These are phyloP conservation scores for Apiospora sp. DNA, from an alignment of 2,329 filamentous ascomycete species.

Conservation along the genomic window DNA sequence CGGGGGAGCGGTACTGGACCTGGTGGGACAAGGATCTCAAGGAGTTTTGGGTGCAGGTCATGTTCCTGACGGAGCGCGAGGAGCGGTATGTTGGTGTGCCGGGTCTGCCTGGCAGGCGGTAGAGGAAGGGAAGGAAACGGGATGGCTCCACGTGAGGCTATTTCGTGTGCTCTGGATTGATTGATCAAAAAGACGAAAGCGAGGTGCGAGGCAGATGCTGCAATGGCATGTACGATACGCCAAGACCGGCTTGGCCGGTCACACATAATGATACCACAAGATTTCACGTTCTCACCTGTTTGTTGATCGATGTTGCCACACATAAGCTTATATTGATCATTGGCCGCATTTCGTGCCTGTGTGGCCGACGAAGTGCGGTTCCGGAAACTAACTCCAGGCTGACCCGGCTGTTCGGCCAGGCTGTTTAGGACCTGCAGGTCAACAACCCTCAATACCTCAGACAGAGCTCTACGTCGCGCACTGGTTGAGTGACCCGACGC, in stretches of 20 bases:
- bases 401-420: not conserved
- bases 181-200: not conserved
- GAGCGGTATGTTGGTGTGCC: slow-evolving; percentile 80
- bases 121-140: not conserved
- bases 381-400: not conserved
- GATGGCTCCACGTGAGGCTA: not conserved
- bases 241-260: not conserved
- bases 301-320: not conserved
- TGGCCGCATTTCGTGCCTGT: not conserved
- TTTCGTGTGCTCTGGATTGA: not conserved
- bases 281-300: not conserved
- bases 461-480: too few species aligned
- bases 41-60: slow-evolving; percentile 97
- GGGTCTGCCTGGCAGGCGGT: slow-evolving; percentile 61
- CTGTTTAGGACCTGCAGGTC: not conserved
- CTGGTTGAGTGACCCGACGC: too few species aligned
- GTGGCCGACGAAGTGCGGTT: not conserved
- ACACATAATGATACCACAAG: slow-evolving; percentile 19
- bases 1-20: slow-evolving; percentile 87
- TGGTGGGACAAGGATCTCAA: slow-evolving; percentile 97
- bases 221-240: slow-evolving; percentile 15
- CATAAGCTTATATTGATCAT: not conserved
- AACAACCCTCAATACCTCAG: not conserved
- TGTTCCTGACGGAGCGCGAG: slow-evolving; percentile 98
- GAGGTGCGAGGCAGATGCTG: not conserved